A percentile compares a stretch with the other conserved stretches of the same genome.
These are phyloP conservation scores for Micractinium conductrix DNA, from an alignment of 139 green algal genomes.

Conservation along the genomic window DNA sequence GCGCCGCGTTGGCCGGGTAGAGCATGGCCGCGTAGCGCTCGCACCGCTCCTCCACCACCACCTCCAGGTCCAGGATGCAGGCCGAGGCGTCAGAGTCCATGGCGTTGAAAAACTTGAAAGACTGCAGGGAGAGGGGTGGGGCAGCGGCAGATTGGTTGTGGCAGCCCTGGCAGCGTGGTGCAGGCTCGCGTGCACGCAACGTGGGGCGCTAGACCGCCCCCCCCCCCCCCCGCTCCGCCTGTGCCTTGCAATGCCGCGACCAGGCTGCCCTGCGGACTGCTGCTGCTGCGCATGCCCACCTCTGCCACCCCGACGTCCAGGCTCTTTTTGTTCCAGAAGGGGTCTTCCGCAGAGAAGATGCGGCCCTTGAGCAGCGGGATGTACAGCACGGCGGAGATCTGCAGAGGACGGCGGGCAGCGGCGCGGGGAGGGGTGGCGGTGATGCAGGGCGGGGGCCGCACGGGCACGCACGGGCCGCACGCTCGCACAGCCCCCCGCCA, in stretches of 20 bases:
- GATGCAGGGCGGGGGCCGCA: no score
- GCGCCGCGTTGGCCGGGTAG: slow-evolving; percentile 49
- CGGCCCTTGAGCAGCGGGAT: slow-evolving; percentile 43
- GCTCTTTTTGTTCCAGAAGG: slow-evolving; percentile 31
- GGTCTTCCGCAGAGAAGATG: slow-evolving; percentile 42
- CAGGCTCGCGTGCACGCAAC: no score
- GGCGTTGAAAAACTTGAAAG: background rate
- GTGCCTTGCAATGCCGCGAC: no score
- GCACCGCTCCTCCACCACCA: slow-evolving; percentile 51
- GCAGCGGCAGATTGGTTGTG: background rate
- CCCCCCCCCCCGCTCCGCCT: no score
- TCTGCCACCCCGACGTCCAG: slow-evolving; percentile 35
- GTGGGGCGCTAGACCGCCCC: no score
- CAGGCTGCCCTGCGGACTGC: background rate
- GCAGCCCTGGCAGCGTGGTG: no score
- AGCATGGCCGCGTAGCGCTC: slow-evolving; percentile 32
- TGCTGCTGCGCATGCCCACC: background rate
- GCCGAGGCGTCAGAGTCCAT: slow-evolving; percentile 12
- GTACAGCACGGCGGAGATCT: slow-evolving; percentile 46
- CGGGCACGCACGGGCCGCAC: background rate
- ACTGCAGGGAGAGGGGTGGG: background rate
- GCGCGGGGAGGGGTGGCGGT: no score
- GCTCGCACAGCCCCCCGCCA: no score
- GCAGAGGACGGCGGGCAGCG: background rate
- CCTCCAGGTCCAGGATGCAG: slow-evolving; percentile 51